These are phyloP conservation scores for Lachnellula hyalina DNA, from an alignment of 2,329 filamentous ascomycete species.

Conservation along the genomic window DNA sequence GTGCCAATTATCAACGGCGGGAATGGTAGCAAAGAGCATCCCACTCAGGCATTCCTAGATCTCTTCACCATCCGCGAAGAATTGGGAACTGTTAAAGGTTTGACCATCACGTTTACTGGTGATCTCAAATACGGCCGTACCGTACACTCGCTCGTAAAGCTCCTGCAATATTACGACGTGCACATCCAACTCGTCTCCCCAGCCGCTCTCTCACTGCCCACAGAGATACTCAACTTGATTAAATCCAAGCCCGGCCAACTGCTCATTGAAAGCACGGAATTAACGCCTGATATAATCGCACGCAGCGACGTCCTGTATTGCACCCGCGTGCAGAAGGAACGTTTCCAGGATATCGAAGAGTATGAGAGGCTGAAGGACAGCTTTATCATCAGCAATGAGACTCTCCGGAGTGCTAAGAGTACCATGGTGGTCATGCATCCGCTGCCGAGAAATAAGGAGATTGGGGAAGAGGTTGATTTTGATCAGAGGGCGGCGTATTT, in stretches of 20 bases:
- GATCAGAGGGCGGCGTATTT: slow-evolving; percentile 97
- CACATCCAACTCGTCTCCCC: slow-evolving; percentile 89
- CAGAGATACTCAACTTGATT: slow-evolving; percentile 67
- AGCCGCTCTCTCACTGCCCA: slow-evolving; percentile 69
- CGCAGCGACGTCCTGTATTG: slow-evolving; percentile 92
- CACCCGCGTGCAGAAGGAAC: slow-evolving; percentile 93
- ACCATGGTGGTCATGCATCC: slow-evolving; percentile 96
- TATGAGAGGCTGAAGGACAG: slow-evolving; percentile 86
- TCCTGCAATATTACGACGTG: slow-evolving; percentile 94
- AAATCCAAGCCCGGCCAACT: slow-evolving; percentile 67
- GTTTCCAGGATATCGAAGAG: slow-evolving; percentile 73
- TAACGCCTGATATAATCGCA: slow-evolving; percentile 83
- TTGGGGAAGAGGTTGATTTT: slow-evolving; percentile 94
- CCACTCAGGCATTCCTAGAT: slow-evolving; percentile 94
- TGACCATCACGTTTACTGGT: slow-evolving; percentile 94
- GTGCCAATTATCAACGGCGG: slow-evolving; percentile 96
- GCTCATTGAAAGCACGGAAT: slow-evolving; percentile 64
- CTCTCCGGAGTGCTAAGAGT: slow-evolving; percentile 84
- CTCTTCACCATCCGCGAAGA: slow-evolving; percentile 98
- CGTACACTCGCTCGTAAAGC: slow-evolving; percentile 89
- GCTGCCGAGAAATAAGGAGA: slow-evolving; percentile 86
- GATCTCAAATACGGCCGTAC: slow-evolving; percentile 91
- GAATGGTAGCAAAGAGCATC: slow-evolving; percentile 93
- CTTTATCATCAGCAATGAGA: slow-evolving; percentile 85
- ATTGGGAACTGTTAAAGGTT: slow-evolving; percentile 86